Evolutionary conservation across 2,329 filamentous ascomycete genomes (phyloP).

Genomic region (Phaeomoniella chlamydospora): DNA sequence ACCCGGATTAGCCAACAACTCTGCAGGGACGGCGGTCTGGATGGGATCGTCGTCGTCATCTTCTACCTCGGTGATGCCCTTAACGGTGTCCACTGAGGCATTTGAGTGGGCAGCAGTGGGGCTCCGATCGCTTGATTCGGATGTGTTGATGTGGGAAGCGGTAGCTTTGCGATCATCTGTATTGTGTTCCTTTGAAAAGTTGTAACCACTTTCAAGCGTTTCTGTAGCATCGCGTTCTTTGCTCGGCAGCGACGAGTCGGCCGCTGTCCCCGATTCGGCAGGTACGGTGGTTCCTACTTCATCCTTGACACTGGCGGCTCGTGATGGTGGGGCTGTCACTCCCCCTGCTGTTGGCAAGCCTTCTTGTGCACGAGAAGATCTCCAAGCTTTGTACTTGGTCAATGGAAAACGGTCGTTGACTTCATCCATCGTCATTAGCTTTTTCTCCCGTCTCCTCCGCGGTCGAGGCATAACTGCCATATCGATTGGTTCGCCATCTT

Average conservation of each 20-base stretch:
- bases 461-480: slow-evolving; percentile 72
- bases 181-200: not conserved
- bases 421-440: slow-evolving; percentile 97
- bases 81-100: slow-evolving; percentile 9
- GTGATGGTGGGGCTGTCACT: slow-evolving; percentile 56
- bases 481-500: slow-evolving; percentile 79
- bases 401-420: slow-evolving; percentile 95
- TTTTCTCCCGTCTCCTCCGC: slow-evolving; percentile 87
- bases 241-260: not conserved
- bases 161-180: slow-evolving; percentile 10
- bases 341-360: slow-evolving; percentile 75
- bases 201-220: not conserved
- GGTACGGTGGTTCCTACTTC: not conserved
- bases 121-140: slow-evolving; percentile 6
- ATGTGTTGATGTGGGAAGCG: slow-evolving; percentile 16
- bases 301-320: slow-evolving; percentile 58
- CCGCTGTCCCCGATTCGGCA: not conserved
- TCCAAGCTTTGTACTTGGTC: slow-evolving; percentile 93
- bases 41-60: slow-evolving; percentile 69
- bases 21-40: slow-evolving; percentile 64
- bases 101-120: not conserved
- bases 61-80: slow-evolving; percentile 51
- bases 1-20: slow-evolving; percentile 66
- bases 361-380: slow-evolving; percentile 65
- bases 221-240: not conserved